Base-by-base conservation (phyloP, 2,329 filamentous ascomycete genomes). In the Didymella arachidicola region DNA sequence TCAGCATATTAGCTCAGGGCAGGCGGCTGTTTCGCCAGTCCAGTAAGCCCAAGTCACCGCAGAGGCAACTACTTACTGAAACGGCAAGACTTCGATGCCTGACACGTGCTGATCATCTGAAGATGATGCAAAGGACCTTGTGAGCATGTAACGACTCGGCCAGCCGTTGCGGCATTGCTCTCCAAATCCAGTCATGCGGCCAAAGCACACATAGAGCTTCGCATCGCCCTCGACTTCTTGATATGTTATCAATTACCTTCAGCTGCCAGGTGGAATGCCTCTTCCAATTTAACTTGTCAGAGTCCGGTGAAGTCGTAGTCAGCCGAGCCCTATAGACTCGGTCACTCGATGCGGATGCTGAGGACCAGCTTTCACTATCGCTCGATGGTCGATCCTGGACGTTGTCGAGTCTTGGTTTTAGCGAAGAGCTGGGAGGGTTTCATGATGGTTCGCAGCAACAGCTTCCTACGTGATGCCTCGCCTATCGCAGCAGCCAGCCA, bases 1-100 rank as follows among this genome's bases (percentile, higher is more conserved):
- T 59, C 56, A 59, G 56, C 50, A 54, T 46, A 42, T 36, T 39
- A 54, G 56, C 49, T 54, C 32, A 54, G 46, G 45, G 26, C 32
- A 59, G 27, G 34, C 50, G 34, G 39, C 41, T 51, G 56, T 54
- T 49, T 45, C 38, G 41, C 45, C 51, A 42, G 44, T 54, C 7
- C 19, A 59, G 45, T 54, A 50, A 59, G 45, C 39, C 27, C 30
- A 50, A 46, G 34, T 22, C 11, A 27, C 50, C 30, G 41, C 10
- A 22, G 7, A 18, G 30, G 50, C 45, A 50, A n/a, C 26, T 19
- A 27, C 6, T 19, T 45, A 32, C 19, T 32, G 11, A 34, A 44
- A 26, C 38, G 44, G 45, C 39, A 50, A 49, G 50, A 26, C 44
- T 50, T 53, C 44, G 19, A 42, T 53, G 49, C 56, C 39, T 38